Percentiles rank a stretch among this genome's conserved stretches.
phyloP scores from a whole-genome alignment of 345 rosid genomes.

The Linum tenue region DNA sequence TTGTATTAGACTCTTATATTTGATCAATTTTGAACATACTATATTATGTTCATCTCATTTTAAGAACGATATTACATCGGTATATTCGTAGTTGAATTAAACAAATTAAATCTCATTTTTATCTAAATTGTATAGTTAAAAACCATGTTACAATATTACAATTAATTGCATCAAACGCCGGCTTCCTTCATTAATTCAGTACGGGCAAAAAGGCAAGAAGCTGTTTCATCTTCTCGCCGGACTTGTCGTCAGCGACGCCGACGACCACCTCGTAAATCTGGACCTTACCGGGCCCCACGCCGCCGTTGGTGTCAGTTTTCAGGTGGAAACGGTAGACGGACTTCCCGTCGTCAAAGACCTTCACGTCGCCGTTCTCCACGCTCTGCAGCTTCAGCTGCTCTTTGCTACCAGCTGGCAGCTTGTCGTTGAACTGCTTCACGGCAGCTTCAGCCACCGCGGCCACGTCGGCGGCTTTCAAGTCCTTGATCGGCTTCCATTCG shows the following conservation, averaged over 20 bases:
- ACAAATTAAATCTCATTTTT: too few species aligned
- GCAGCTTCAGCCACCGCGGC: background rate
- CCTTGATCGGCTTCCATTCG: background rate
- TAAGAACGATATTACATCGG: too few species aligned
- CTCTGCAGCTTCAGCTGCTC: background rate
- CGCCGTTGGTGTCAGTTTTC: background rate
- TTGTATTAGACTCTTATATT: too few species aligned
- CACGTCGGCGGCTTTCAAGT: background rate
- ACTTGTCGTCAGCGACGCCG: background rate
- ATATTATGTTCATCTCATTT: too few species aligned
- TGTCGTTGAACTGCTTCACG: background rate
- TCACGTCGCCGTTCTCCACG: background rate
- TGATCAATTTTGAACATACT: too few species aligned
- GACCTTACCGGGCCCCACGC: background rate
- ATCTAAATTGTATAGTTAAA: too few species aligned
- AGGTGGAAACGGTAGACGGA: background rate
- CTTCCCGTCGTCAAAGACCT: background rate
- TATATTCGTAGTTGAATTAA: too few species aligned
- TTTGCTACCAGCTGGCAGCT: background rate
- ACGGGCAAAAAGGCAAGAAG: background rate
- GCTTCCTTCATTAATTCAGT: too few species aligned
- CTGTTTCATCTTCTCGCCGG: background rate
- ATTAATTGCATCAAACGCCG: too few species aligned
- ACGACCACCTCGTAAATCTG: background rate
- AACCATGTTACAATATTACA: too few species aligned